phyloP scores from a whole-genome alignment of 2,329 filamentous ascomycete species.

The Cryphonectria japonica region DNA sequence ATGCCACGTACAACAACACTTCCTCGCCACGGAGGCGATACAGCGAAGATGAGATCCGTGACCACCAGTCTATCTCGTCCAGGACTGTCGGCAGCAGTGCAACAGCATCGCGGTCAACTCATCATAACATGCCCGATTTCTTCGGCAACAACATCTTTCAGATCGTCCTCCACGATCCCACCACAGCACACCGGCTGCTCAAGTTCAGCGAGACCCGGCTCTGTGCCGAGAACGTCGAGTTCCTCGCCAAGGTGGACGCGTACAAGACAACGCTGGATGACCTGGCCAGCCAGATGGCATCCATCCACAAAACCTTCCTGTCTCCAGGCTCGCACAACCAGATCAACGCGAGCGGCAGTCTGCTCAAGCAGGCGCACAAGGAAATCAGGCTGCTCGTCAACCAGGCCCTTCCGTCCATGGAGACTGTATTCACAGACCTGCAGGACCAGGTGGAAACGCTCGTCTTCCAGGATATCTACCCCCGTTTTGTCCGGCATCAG shows the following conservation, averaged over 20 bases:
- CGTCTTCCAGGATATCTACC: constrained; percentile 50
- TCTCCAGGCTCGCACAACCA: constrained; percentile 27
- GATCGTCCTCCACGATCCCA: constrained; percentile 46
- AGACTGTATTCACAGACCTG: constrained; percentile 45
- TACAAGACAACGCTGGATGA: constrained; percentile 48
- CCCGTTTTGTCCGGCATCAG: constrained; percentile 54
- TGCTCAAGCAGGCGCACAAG: constrained; percentile 37
- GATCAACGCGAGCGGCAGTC: constrained; percentile 36
- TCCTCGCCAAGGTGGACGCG: constrained; percentile 52
- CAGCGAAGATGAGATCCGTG: constrained; percentile 22
- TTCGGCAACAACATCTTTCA: constrained; percentile 47
- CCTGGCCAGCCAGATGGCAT: constrained; percentile 43
- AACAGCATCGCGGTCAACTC: constrained; percentile 25
- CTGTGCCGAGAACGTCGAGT: constrained; percentile 50
- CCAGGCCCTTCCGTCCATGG: constrained; percentile 42
- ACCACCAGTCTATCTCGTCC: constrained; percentile 18
- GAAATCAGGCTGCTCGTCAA: constrained; percentile 37
- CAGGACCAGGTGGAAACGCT: constrained; percentile 46
- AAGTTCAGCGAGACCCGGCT: constrained; percentile 45
- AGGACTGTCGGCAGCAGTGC: constrained; percentile 18
- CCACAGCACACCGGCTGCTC: constrained; percentile 47
- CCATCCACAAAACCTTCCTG: constrained; percentile 39
- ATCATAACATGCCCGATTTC: constrained; percentile 43
- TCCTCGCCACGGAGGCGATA: constrained; percentile 15
- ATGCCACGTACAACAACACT: constrained; percentile 18